Percentiles rank a stretch among this genome's conserved stretches.
These are phyloP conservation scores for Podospora comata DNA, from an alignment of 495 filamentous ascomycete genomes.

Conservation along the genomic window DNA sequence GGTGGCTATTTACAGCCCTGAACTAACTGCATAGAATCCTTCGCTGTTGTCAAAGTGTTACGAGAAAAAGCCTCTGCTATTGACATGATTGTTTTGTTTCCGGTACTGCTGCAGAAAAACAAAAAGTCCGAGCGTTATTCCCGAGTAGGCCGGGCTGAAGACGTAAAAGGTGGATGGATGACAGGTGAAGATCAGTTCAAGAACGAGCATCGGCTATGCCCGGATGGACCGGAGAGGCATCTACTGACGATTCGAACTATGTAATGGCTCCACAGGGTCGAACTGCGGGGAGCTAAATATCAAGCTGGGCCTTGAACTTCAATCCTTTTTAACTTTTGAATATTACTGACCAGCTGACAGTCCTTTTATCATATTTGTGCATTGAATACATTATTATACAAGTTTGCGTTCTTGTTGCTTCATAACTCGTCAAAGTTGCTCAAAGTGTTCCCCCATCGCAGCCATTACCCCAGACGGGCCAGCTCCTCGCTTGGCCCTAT, in stretches of 20 bases:
- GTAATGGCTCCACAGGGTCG: background rate
- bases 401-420: background rate
- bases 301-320: background rate
- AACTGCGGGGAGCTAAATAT: background rate
- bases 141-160: background rate
- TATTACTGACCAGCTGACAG: no score
- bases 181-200: background rate
- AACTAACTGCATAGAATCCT: background rate
- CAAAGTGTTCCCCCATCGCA: background rate
- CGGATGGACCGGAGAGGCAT: background rate
- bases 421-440: background rate
- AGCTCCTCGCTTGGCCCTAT: background rate
- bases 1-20: background rate
- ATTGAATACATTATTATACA: background rate
- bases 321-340: background rate
- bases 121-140: background rate
- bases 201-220: background rate
- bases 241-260: background rate
- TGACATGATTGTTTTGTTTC: constrained; percentile 2
- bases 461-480: background rate
- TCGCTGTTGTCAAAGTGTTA: background rate
- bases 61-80: background rate
- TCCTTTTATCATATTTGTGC: background rate
- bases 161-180: background rate
- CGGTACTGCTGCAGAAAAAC: background rate